These are phyloP conservation scores for Cruciata laevipes DNA, from an alignment of 257 asterid genomes.

Conservation along the genomic window DNA sequence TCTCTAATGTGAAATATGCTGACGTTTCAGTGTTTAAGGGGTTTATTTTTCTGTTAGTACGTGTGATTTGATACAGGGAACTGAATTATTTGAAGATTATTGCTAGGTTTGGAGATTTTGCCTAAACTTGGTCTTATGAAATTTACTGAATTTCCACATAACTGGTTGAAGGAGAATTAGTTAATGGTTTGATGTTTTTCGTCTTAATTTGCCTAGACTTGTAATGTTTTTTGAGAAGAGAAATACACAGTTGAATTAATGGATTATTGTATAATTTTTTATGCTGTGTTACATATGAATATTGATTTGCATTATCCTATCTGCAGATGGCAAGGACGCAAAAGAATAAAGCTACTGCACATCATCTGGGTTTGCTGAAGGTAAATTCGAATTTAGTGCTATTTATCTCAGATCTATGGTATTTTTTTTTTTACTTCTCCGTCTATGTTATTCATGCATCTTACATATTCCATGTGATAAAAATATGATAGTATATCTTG, in stretches of 20 bases:
- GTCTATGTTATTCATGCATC: neutral
- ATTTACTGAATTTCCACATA: neutral
- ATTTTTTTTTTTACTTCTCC: neutral
- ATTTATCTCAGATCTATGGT: neutral
- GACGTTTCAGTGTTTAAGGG: neutral
- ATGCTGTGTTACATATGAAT: neutral
- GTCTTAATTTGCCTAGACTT: neutral
- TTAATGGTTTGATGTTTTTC: neutral
- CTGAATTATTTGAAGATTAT: neutral
- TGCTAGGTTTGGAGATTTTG: neutral
- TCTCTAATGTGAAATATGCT: neutral
- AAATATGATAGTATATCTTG: neutral
- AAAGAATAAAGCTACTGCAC: conserved; percentile 96
- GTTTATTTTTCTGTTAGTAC: neutral
- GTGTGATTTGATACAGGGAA: neutral
- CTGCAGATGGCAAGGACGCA: conserved; percentile 97
- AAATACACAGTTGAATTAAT: neutral
- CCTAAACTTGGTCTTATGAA: neutral
- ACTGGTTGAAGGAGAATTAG: neutral
- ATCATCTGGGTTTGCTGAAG: conserved; percentile 94
- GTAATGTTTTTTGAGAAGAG: neutral
- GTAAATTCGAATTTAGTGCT: conserved; percentile 29
- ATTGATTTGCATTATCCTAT: no score
- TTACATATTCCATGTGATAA: neutral
- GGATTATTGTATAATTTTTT: neutral